Evolutionary conservation across 345 rosid species (phyloP).

Genomic region (Zanthoxylum bungeanum): DNA sequence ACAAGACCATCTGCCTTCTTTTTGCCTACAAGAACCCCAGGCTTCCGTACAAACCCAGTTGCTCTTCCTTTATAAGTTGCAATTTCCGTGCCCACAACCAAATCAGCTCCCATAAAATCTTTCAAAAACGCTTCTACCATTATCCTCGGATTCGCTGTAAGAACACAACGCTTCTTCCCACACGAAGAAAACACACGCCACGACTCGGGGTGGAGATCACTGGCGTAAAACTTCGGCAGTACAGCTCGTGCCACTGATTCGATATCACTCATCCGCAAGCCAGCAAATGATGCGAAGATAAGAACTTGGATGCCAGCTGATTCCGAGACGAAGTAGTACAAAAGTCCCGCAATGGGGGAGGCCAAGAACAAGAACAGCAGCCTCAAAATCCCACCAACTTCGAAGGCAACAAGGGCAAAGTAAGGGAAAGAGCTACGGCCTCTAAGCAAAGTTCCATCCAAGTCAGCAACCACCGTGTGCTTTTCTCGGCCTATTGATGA

Average conservation of each 20-base stretch:
- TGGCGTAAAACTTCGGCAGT: slow-evolving; percentile 60
- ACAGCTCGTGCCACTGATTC: slow-evolving; percentile 73
- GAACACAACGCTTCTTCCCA: slow-evolving; percentile 45
- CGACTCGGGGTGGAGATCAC: slow-evolving; percentile 59
- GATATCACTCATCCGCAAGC: slow-evolving; percentile 50
- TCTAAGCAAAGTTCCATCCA: slow-evolving; percentile 70
- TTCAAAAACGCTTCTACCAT: slow-evolving; percentile 75
- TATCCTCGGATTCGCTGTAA: slow-evolving; percentile 69
- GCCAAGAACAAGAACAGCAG: slow-evolving; percentile 61
- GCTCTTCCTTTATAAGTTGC: slow-evolving; percentile 49
- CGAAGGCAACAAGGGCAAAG: slow-evolving; percentile 70
- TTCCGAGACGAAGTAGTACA: slow-evolving; percentile 56
- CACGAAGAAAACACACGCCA: slow-evolving; percentile 69
- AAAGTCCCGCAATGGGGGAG: slow-evolving; percentile 53
- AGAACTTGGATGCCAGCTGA: slow-evolving; percentile 55
- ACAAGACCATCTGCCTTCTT: slow-evolving; percentile 42
- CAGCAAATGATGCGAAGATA: slow-evolving; percentile 49
- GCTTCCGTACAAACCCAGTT: slow-evolving; percentile 56
- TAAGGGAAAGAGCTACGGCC: slow-evolving; percentile 58
- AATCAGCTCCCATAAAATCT: slow-evolving; percentile 55
- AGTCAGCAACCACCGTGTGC: slow-evolving; percentile 62
- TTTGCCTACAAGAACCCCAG: slow-evolving; percentile 48
- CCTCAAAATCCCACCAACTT: slow-evolving; percentile 65
- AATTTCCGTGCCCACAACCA: slow-evolving; percentile 67
- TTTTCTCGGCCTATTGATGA: slow-evolving; percentile 44